phyloP scores from a whole-genome alignment of 2,329 filamentous ascomycete genomes.

The Gaeumannomyces tritici region DNA sequence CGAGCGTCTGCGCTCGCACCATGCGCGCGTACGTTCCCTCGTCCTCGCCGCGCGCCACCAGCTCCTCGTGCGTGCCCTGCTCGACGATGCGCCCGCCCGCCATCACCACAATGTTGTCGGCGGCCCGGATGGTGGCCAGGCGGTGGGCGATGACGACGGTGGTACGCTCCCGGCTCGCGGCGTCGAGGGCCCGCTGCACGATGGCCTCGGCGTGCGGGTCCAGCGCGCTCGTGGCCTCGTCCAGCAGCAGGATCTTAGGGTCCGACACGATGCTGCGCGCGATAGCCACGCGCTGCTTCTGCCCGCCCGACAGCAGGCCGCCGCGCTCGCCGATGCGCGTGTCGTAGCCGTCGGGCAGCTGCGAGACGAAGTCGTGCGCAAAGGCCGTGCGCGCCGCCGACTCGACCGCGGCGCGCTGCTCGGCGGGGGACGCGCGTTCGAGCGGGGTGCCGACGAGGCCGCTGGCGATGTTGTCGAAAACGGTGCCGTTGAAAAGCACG shows the following conservation, averaged over 20 bases:
- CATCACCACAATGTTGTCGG: slow-evolving; percentile 30
- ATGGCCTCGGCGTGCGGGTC: slow-evolving; percentile 34
- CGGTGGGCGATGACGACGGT: slow-evolving; percentile 58
- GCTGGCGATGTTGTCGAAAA: slow-evolving; percentile 52
- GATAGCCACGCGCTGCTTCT: slow-evolving; percentile 57
- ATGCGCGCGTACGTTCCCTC: slow-evolving; percentile 16
- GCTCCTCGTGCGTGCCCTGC: slow-evolving; percentile 18
- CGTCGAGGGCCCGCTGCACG: slow-evolving; percentile 46
- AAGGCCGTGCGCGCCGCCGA: slow-evolving; percentile 55
- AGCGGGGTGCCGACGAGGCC: slow-evolving; percentile 45
- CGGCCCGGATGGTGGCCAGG: slow-evolving; percentile 41
- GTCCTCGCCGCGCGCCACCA: slow-evolving; percentile 9
- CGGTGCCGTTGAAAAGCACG: slow-evolving; percentile 57
- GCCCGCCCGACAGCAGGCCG: slow-evolving; percentile 57
- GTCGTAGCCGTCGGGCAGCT: slow-evolving; percentile 35
- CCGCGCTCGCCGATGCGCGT: slow-evolving; percentile 57
- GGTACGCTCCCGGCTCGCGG: slow-evolving; percentile 48
- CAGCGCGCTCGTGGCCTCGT: slow-evolving; percentile 56
- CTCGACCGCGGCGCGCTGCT: slow-evolving; percentile 45
- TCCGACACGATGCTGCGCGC: slow-evolving; percentile 55
- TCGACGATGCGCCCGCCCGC: slow-evolving; percentile 20
- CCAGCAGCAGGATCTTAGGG: slow-evolving; percentile 55
- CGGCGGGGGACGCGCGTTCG: slow-evolving; percentile 41
- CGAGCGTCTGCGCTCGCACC: slow-evolving; percentile 12
- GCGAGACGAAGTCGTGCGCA: slow-evolving; percentile 16